Evolutionary conservation across 371 early-diverging fungal species (phyloP).

Genomic region (Saksenaea oblongispora): DNA sequence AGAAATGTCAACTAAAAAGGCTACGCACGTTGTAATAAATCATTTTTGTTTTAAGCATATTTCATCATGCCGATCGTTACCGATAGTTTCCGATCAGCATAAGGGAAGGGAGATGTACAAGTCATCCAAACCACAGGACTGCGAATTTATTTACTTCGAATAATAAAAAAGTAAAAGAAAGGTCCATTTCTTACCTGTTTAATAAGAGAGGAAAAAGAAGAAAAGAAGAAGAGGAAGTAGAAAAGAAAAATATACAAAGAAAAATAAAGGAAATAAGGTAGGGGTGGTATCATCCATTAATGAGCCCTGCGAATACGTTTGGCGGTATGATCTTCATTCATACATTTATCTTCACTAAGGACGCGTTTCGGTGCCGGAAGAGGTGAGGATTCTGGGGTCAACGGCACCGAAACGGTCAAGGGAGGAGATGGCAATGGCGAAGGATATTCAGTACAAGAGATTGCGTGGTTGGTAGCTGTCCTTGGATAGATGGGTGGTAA

Average conservation of each 20-base stretch:
- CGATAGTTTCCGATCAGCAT: background rate
- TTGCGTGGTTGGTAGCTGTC: background rate
- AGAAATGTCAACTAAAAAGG: constrained; percentile 43
- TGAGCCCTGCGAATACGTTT: constrained; percentile 1
- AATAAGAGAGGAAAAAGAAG: background rate
- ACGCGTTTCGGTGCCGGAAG: background rate
- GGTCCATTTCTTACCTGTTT: background rate
- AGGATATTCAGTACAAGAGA: no score
- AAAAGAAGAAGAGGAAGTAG: background rate
- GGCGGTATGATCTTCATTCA: background rate
- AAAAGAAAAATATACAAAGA: background rate
- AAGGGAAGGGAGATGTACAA: background rate
- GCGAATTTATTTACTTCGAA: background rate
- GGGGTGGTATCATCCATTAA: background rate
- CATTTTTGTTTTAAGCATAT: background rate
- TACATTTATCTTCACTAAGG: background rate
- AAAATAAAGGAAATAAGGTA: background rate
- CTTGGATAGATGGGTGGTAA: background rate
- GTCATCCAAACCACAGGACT: background rate
- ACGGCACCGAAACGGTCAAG: background rate
- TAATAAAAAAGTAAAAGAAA: background rate
- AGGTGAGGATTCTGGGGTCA: background rate
- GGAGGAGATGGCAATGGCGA: constrained; percentile 3
- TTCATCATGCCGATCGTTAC: background rate
- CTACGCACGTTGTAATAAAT: background rate